Percentiles rank a stretch among this genome's conserved stretches.
These are phyloP conservation scores for Boletus chippewaensis DNA, from an alignment of 1,284 basidiomycete species.

Conservation along the genomic window DNA sequence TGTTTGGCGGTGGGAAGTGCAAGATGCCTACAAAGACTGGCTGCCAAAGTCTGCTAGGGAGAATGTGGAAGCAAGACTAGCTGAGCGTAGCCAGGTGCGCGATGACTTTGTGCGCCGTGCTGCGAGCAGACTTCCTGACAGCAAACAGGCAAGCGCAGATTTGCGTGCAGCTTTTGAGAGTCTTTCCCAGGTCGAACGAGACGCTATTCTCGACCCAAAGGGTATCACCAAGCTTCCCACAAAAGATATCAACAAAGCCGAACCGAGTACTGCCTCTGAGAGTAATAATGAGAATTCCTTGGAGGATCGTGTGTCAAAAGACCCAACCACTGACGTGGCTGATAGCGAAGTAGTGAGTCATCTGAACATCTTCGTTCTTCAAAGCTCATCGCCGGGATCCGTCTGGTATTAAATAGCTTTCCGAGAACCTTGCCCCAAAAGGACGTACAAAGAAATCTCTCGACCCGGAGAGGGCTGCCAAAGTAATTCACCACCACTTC, in stretches of 20 bases:
- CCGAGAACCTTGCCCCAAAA: conserved; percentile 17
- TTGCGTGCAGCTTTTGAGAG: conserved; percentile 48
- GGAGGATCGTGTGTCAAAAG: conserved; percentile 18
- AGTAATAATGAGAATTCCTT: background rate
- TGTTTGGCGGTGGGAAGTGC: conserved; percentile 88
- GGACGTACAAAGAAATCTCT: conserved; percentile 44
- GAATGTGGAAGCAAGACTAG: conserved; percentile 54
- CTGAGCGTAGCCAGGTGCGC: conserved; percentile 62
- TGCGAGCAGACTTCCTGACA: conserved; percentile 1
- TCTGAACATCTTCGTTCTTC: background rate
- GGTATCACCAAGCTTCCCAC: conserved; percentile 35
- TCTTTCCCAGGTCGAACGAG: conserved; percentile 50
- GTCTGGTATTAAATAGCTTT: conserved; percentile 12
- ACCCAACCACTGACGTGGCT: conserved; percentile 26
- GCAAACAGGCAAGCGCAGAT: conserved; percentile 52
- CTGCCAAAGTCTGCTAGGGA: conserved; percentile 65
- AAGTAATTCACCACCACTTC: conserved; percentile 37
- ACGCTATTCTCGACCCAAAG: conserved; percentile 49
- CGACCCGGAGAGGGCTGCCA: conserved; percentile 56
- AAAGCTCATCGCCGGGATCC: background rate
- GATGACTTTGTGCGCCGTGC: background rate
- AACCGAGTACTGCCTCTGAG: conserved; percentile 11
- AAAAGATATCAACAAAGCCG: conserved; percentile 36
- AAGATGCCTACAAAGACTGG: conserved; percentile 50
- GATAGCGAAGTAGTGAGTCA: conserved; percentile 33